These are phyloP conservation scores for Cordyceps tenuipes DNA, from an alignment of 2,329 filamentous ascomycete species.

Conservation along the genomic window DNA sequence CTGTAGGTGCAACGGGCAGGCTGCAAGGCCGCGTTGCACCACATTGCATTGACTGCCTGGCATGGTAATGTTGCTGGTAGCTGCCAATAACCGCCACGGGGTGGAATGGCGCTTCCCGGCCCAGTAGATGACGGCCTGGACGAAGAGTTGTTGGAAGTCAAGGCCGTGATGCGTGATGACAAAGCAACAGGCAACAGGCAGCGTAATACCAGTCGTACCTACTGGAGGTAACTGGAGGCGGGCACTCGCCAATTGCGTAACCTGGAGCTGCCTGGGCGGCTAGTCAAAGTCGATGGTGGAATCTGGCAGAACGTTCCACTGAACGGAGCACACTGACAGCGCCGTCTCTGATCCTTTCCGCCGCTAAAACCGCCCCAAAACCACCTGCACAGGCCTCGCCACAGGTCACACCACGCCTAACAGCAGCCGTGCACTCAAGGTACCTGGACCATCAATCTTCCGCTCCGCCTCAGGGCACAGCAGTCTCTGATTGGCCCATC, in stretches of 20 bases:
- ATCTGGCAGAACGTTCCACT: conserved; percentile 26
- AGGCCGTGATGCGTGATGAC: not conserved
- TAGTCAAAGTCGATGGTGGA: conserved; percentile 17
- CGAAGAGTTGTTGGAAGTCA: not conserved
- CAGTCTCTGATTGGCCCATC: conserved; percentile 28
- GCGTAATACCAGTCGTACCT: too few relatives aligned
- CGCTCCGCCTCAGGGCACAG: conserved; percentile 22
- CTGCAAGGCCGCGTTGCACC: not conserved
- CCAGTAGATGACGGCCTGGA: not conserved
- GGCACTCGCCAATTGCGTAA: conserved; percentile 7
- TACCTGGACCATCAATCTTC: conserved; percentile 28
- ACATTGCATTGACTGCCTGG: not conserved
- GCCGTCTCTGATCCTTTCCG: conserved; percentile 6
- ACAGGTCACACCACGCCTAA: conserved; percentile 5
- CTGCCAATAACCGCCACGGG: not conserved
- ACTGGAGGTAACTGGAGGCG: too few relatives aligned
- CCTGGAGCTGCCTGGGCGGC: conserved; percentile 11
- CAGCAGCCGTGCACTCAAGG: conserved; percentile 18
- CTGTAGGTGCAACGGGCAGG: not conserved
- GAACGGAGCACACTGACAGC: not conserved
- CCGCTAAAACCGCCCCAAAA: not conserved
- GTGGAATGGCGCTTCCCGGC: not conserved
- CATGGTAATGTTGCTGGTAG: not conserved
- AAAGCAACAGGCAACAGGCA: too few relatives aligned
- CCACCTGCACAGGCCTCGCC: not conserved